These are phyloP conservation scores for Dactylella cylindrospora DNA, from an alignment of 2,329 filamentous ascomycete genomes.

Conservation along the genomic window DNA sequence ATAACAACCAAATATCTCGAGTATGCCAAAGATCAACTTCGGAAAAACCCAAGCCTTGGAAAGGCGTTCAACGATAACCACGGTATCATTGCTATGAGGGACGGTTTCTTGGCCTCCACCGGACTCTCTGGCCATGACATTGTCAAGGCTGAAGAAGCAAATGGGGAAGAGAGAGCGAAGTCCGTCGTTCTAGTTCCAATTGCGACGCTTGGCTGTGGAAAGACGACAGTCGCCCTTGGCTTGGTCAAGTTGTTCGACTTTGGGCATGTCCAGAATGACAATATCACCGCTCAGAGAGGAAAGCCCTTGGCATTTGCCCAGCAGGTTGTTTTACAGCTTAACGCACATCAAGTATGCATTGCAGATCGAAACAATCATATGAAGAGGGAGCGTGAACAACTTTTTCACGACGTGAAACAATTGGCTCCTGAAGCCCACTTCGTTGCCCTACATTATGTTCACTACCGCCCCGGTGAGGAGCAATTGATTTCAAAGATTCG, in stretches of 20 bases:
- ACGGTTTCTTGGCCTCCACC: slow-evolving; percentile 81
- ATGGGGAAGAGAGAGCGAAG: slow-evolving; percentile 67
- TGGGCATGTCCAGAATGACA: slow-evolving; percentile 96
- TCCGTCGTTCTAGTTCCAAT: slow-evolving; percentile 71
- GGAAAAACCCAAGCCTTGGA: slow-evolving; percentile 66
- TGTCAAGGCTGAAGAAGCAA: slow-evolving; percentile 59
- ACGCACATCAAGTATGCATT: slow-evolving; percentile 68
- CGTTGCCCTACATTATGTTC: slow-evolving; percentile 85
- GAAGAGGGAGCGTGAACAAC: slow-evolving; percentile 80
- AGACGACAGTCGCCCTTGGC: slow-evolving; percentile 86
- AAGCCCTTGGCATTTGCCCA: slow-evolving; percentile 76
- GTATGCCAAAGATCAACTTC: slow-evolving; percentile 75
- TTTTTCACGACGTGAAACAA: slow-evolving; percentile 74
- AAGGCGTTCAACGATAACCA: slow-evolving; percentile 82
- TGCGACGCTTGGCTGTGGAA: slow-evolving; percentile 92
- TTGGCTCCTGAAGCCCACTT: slow-evolving; percentile 66
- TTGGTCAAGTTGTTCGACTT: slow-evolving; percentile 81
- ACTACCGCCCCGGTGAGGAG: slow-evolving; percentile 58
- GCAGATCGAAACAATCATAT: slow-evolving; percentile 95
- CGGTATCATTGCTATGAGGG: slow-evolving; percentile 85
- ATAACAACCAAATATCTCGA: slow-evolving; percentile 90
- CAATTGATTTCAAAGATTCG: slow-evolving; percentile 70
- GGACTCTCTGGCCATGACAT: slow-evolving; percentile 79
- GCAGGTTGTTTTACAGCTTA: slow-evolving; percentile 49
- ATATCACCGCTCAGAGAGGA: slow-evolving; percentile 74